These are phyloP conservation scores for Pseudonitzschia multiseries DNA, from an alignment of 108 stramenopile genomes.

Conservation along the genomic window DNA sequence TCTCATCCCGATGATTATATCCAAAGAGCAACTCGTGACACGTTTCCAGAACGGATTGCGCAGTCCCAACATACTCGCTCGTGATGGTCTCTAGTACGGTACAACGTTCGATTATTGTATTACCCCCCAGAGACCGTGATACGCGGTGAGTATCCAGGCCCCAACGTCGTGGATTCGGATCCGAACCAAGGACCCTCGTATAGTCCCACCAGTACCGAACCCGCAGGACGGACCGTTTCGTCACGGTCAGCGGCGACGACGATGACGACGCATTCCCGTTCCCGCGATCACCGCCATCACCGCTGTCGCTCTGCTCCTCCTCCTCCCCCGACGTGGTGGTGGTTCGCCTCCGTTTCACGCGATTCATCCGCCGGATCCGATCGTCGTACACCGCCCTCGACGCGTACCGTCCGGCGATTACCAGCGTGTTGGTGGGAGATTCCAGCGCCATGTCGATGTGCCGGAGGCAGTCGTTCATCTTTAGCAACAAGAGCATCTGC, in stretches of 20 bases:
- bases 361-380: background rate
- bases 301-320: too few species aligned
- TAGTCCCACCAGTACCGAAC: slow-evolving; percentile 53
- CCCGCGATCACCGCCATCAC: too few species aligned
- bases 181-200: slow-evolving; percentile 56
- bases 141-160: slow-evolving; percentile 28
- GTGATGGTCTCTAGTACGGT: too few species aligned
- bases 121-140: background rate
- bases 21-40: background rate
- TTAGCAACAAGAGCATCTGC: slow-evolving; percentile 91
- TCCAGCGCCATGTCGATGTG: slow-evolving; percentile 90
- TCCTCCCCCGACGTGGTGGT: too few species aligned
- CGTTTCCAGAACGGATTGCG: too few species aligned
- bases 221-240: slow-evolving; percentile 5
- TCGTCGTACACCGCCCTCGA: slow-evolving; percentile 61
- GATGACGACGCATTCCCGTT: too few species aligned
- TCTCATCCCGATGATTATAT: too few species aligned
- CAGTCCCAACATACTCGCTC: too few species aligned
- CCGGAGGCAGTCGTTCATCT: slow-evolving; percentile 94
- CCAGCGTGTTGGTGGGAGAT: slow-evolving; percentile 74
- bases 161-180: slow-evolving; percentile 48
- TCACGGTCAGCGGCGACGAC: background rate
- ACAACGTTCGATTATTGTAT: too few species aligned
- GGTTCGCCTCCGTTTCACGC: background rate
- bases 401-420: slow-evolving; percentile 76